Evolutionary conservation across 352 stramenopile genomes (phyloP).

Genomic region (Phytophthora tentaculata): DNA sequence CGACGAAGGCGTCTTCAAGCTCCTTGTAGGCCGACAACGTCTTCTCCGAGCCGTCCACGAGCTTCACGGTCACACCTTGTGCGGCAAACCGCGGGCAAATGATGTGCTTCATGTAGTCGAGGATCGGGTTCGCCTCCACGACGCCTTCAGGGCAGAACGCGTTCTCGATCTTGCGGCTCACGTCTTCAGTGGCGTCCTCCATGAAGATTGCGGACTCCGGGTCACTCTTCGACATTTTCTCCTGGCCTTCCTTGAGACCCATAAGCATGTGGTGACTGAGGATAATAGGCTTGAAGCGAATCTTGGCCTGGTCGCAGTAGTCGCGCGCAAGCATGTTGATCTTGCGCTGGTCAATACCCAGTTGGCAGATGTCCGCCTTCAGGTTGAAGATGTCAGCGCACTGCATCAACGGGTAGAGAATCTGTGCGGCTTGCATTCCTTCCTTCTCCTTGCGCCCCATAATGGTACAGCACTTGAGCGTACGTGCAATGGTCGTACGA

Average conservation of each 20-base stretch:
- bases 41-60: conserved; percentile 54
- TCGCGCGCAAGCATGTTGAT: conserved; percentile 98
- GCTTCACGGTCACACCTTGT: conserved; percentile 59
- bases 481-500: conserved; percentile 92
- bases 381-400: conserved; percentile 99
- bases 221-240: conserved; percentile 99
- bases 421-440: conserved; percentile 94
- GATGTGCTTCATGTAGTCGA: conserved; percentile 98
- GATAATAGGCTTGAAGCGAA: conserved; percentile 95
- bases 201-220: conserved; percentile 99
- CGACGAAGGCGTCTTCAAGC: conserved; percentile 92
- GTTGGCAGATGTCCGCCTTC: conserved; percentile 99
- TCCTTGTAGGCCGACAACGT: conserved; percentile 91
- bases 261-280: conserved; percentile 99
- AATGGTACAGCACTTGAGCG: conserved; percentile 99
- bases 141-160: conserved; percentile 95
- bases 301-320: conserved; percentile 97
- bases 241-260: conserved; percentile 98
- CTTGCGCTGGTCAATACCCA: conserved; percentile 99
- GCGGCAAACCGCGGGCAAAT: conserved; percentile 89
- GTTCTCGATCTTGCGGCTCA: conserved; percentile 98
- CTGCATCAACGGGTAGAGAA: conserved; percentile 98
- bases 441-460: conserved; percentile 96
- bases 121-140: conserved; percentile 94
- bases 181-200: conserved; percentile 95